Evolutionary conservation across 208 protist genomes (phyloP), one percentile per base, ranked within the genome.

Genomic region (Phytomonas sp.): DNA sequence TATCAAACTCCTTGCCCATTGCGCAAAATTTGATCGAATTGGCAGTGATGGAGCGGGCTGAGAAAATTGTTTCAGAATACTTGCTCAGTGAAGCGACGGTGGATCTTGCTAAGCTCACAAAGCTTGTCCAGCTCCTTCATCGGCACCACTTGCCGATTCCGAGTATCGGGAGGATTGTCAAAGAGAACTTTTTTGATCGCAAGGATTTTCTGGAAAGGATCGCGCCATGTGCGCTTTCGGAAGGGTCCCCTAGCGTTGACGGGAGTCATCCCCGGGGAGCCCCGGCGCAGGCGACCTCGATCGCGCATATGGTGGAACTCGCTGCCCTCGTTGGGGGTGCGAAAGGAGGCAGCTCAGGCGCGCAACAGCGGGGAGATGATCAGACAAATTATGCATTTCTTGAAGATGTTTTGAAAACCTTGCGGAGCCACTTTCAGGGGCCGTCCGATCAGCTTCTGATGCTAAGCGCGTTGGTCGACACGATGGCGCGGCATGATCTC

Each of bases 1-100:
- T 95, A 11, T 31, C 68, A 11, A 63, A 77, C 33, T 87, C 87
- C 65, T 83, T 87, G n/a, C 67, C 75, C 13, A 80, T 75, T 0
- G 71, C 93, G 56, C 77, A 79, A 31, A 74, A 71, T 56, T 66
- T 87, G 43, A 73, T 84, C 46, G 77, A 79, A 30, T 34, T 37
- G 7, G 66, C 79, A 3, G 72, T 90, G 7, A 78, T 81, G 17
- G 72, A 76, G 33, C 84, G 75, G 65, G 80, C 85, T 31, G 74
- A 87, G 67, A 60, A 79, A 30, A 31, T 64, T 6, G 63, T 91
- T 2, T 64, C 92, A n/a, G 72, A 70, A 4, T 61, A 66, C 6
- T 64, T 92, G 8, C 66, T 86, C 11, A 30, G 37, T 0, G 36
- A 64, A 29, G 56, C 60, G 23, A 68, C 73, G 11, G 34, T 72